phyloP scores from a whole-genome alignment of 2,329 filamentous ascomycete species.

The Reticulascus tulasneorum region DNA sequence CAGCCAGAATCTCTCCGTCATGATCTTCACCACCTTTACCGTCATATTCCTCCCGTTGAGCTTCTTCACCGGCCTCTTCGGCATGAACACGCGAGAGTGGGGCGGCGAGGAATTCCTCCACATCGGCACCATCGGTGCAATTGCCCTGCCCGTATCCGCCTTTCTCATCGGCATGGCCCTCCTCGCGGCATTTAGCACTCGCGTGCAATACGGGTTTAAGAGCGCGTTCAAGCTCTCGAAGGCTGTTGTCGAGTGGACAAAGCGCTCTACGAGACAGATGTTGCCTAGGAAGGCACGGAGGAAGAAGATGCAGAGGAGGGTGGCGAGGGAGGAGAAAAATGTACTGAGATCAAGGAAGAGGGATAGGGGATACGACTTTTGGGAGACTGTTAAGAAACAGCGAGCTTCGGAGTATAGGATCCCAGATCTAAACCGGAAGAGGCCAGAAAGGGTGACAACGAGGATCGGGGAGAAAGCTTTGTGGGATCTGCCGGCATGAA shows the following conservation, averaged over 20 bases:
- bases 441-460: too few species aligned
- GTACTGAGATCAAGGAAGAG: conserved; percentile 12
- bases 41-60: conserved; percentile 61
- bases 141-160: conserved; percentile 45
- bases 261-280: neutral
- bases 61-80: conserved; percentile 63
- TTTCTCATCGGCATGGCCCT: conserved; percentile 47
- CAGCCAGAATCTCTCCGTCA: conserved; percentile 58
- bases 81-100: conserved; percentile 63
- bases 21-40: conserved; percentile 63
- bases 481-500: too few species aligned
- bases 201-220: conserved; percentile 29
- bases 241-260: neutral
- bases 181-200: conserved; percentile 52
- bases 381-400: conserved; percentile 34
- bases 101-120: conserved; percentile 42
- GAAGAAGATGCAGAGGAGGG: conserved; percentile 15
- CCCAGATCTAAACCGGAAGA: conserved; percentile 32
- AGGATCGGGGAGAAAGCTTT: too few species aligned
- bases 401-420: conserved; percentile 35
- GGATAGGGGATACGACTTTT: conserved; percentile 36
- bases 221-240: conserved; percentile 13
- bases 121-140: conserved; percentile 40
- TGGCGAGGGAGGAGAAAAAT: conserved; percentile 5
- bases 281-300: conserved; percentile 5